These are phyloP conservation scores for Limonium bicolor DNA, from an alignment of 148 eudicot species.

Conservation along the genomic window DNA sequence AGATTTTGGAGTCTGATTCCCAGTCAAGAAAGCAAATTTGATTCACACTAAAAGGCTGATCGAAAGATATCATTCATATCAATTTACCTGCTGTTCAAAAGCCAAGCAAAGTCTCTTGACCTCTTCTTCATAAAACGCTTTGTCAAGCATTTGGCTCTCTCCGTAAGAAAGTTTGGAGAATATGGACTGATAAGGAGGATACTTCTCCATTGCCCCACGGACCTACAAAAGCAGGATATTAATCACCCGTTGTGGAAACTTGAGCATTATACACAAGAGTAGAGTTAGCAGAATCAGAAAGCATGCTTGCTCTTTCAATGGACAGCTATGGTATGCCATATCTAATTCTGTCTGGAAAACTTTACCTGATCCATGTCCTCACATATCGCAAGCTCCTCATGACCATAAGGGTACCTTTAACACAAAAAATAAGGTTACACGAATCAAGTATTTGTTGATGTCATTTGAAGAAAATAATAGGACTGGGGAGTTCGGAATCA, in stretches of 20 bases:
- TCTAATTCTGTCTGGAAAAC: neutral
- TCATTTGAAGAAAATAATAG: constrained; percentile 1
- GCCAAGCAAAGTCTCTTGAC: constrained; percentile 88
- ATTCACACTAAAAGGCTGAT: neutral
- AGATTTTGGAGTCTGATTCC: neutral
- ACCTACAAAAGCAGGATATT: constrained; percentile 27
- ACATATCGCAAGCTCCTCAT: constrained; percentile 86
- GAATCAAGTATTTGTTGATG: neutral
- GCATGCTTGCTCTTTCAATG: neutral
- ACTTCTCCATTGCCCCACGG: constrained; percentile 90
- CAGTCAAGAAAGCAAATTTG: neutral
- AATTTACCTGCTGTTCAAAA: constrained; percentile 85
- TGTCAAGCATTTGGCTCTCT: constrained; percentile 97
- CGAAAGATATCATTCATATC: neutral
- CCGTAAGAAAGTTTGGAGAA: constrained; percentile 81
- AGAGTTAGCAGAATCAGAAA: neutral
- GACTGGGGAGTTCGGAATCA: neutral
- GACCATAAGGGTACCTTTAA: constrained; percentile 83
- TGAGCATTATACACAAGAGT: neutral
- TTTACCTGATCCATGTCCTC: constrained; percentile 98
- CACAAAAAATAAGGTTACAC: constrained; percentile 6
- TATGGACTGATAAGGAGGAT: constrained; percentile 80
- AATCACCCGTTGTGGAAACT: neutral
- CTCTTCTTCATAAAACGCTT: constrained; percentile 97
- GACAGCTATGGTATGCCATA: neutral